Conservation (phyloP, 768 basidiomycete species). For the Russula abietina region DNA sequence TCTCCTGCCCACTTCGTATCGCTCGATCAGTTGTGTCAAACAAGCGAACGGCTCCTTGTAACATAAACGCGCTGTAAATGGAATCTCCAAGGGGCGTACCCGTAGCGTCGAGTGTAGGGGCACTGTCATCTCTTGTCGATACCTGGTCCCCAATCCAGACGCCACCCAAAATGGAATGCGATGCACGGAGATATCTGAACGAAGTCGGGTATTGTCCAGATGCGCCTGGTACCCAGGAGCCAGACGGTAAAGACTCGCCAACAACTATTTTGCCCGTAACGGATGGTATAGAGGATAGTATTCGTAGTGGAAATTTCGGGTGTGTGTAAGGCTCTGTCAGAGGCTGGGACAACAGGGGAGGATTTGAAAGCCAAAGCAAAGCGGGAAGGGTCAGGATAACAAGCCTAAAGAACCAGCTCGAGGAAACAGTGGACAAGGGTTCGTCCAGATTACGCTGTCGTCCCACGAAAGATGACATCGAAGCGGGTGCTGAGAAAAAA, state of each 20-base stretch:
- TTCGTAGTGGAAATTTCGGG: slow-evolving; percentile 49
- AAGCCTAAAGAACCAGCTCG: slow-evolving; percentile 22
- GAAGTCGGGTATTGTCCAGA: slow-evolving; percentile 29
- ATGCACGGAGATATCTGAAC: slow-evolving; percentile 45
- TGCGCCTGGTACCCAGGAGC: slow-evolving; percentile 5
- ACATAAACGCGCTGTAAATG: slow-evolving; percentile 75
- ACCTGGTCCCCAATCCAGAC: slow-evolving; percentile 67
- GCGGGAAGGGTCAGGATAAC: slow-evolving; percentile 35
- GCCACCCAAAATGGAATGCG: slow-evolving; percentile 55
- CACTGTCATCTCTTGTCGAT: slow-evolving; percentile 26
- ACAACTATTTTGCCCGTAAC: slow-evolving; percentile 81
- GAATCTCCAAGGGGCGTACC: slow-evolving; percentile 62
- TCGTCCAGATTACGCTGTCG: not conserved
- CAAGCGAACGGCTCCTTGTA: slow-evolving; percentile 82
- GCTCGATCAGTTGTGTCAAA: slow-evolving; percentile 46
- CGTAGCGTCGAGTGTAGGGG: slow-evolving; percentile 44
- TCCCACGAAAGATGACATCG: not conserved
- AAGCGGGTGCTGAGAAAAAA: not conserved
- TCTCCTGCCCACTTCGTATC: slow-evolving; percentile 37
- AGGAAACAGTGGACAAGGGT: not conserved
- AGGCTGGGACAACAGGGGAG: slow-evolving; percentile 55
- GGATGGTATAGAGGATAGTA: slow-evolving; percentile 62
- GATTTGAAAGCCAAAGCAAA: slow-evolving; percentile 32
- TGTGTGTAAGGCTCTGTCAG: slow-evolving; percentile 45
- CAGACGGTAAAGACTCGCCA: slow-evolving; percentile 54